Conservation (phyloP, 768 basidiomycete genomes). For the Dentipellis fragilis region DNA sequence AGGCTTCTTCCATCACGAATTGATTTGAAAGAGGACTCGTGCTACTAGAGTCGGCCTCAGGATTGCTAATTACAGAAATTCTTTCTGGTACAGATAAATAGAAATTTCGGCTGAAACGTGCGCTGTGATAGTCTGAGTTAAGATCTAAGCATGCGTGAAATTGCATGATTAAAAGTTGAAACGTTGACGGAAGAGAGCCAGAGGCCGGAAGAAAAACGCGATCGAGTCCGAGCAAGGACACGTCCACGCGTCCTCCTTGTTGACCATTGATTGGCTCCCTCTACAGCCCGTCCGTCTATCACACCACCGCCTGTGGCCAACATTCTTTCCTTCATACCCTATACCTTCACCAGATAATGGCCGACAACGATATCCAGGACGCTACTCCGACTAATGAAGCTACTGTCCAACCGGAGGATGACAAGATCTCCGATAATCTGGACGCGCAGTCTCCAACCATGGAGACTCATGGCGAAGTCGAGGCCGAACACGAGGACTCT, state of each 20-base stretch:
- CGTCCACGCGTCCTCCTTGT: not conserved
- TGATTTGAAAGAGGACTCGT: too few species aligned
- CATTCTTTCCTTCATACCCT: constrained; percentile 1
- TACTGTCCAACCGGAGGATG: constrained; percentile 12
- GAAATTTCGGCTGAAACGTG: too few species aligned
- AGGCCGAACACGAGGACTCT: constrained; percentile 27
- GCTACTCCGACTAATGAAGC: constrained; percentile 11
- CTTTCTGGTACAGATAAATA: too few species aligned
- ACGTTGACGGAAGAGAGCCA: not conserved
- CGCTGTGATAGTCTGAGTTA: too few species aligned
- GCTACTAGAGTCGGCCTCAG: too few species aligned
- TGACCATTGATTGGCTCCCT: constrained; percentile 12
- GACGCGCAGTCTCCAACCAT: not conserved
- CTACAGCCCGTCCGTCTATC: not conserved
- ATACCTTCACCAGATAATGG: constrained; percentile 19
- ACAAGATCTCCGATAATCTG: constrained; percentile 4
- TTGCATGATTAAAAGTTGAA: too few species aligned
- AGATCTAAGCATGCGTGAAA: too few species aligned
- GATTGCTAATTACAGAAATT: too few species aligned
- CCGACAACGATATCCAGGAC: constrained; percentile 22
- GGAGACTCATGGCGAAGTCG: constrained; percentile 4
- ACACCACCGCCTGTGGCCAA: not conserved
- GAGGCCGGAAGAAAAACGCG: not conserved
- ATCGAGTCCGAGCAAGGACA: not conserved
- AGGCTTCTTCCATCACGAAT: too few species aligned